Conservation (phyloP, 176 grass and related monocot genomes). For the Juncus effusus region DNA sequence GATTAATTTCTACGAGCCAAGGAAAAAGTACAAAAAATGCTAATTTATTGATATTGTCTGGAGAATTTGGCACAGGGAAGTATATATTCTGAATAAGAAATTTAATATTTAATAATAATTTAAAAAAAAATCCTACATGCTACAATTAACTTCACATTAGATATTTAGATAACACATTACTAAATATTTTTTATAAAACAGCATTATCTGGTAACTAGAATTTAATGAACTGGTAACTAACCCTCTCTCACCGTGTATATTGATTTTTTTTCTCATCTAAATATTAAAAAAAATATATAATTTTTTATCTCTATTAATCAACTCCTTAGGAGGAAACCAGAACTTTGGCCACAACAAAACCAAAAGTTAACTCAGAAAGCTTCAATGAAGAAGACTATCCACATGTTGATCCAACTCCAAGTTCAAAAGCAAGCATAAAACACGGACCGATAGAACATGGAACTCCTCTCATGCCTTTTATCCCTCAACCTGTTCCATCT, state of each 20-base stretch:
- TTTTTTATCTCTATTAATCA: no score
- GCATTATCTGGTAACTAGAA: neutral
- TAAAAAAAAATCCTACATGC: no score
- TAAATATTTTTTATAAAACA: neutral
- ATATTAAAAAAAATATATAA: no score
- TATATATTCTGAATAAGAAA: no score
- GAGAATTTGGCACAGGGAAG: no score
- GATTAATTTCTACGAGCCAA: no score
- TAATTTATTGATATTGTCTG: no score
- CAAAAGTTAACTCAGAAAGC: slow-evolving; percentile 23
- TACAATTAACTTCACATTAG: no score
- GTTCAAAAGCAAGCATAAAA: slow-evolving; percentile 44
- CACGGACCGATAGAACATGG: slow-evolving; percentile 64
- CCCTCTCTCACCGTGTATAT: neutral
- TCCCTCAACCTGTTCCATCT: slow-evolving; percentile 42
- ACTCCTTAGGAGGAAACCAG: slow-evolving; percentile 34
- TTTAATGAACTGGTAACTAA: neutral
- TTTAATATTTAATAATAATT: no score
- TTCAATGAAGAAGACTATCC: slow-evolving; percentile 43
- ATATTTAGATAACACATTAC: no score
- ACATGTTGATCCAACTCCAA: slow-evolving; percentile 57
- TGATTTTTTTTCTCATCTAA: no score
- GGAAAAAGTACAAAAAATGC: no score
- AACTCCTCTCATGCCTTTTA: slow-evolving; percentile 58
- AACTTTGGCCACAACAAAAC: neutral